Base-by-base conservation (phyloP, 2,329 filamentous ascomycete genomes). In the Cladophialophora exuberans region DNA sequence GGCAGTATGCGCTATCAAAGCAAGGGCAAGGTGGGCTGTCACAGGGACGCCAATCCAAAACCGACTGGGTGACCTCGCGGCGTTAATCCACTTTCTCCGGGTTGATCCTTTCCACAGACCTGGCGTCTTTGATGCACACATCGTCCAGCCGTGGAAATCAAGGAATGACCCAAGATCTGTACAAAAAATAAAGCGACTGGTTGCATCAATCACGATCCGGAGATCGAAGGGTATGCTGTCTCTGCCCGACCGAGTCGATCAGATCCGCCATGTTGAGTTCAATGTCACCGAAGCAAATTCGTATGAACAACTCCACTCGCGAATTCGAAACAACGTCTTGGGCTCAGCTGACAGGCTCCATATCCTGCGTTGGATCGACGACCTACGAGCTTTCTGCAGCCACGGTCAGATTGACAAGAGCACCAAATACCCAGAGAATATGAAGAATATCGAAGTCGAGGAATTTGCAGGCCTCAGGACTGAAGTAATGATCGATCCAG, bases 11-110 rank as follows among this genome's bases (percentile, higher is more conserved):
- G 58, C 45, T 39, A 52, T 61, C 11, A 13, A 48, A 10, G 58
- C 58, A n/a, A 28, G 39, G 6, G 13, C 46, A 6, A 39, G 56
- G 3, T 61, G 56, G 58, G 52, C 47, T 18, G 52, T 60, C 1
- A 60, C 41, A 9, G 58, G 47, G 6, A 61, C 56, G 4, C 58
- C 58, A 4, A 56, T 61, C 18, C 58, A 61, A 31, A 61, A 61
- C 15, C 52, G 52, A 6, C 42, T 61, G 6, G 38, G 23, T 9
- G 58, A 61, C 33, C 35, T 61, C 1, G 44, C 42, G 26, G 45
- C 56, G 11, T 39, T 61, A 10, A 42, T 60, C 39, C 48, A 52
- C 15, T 61, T 61, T 18, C 52, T 61, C 4, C 52, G 33, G n/a
- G 28, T 38, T 9, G 4, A 6, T 6, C 33, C 33, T 15, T 36